Evolutionary conservation across 805 yeast genomes (phyloP).

Genomic region (Hyphopichia homilentoma): DNA sequence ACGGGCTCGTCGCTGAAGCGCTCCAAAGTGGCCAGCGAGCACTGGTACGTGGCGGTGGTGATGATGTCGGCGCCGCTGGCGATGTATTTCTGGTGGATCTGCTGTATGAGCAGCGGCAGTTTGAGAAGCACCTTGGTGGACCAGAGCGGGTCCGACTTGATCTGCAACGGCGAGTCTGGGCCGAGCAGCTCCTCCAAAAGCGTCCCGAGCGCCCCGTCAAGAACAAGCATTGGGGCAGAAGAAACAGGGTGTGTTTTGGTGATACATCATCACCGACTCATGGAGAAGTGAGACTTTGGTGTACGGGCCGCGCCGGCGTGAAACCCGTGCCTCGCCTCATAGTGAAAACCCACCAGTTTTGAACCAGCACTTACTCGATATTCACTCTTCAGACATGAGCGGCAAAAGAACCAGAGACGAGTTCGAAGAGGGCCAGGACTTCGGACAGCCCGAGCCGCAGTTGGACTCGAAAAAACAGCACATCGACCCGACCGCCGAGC

Average conservation of each 20-base stretch:
- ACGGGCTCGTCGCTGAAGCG: slow-evolving; percentile 14
- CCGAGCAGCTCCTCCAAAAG: slow-evolving; percentile 50
- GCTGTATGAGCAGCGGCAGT: slow-evolving; percentile 40
- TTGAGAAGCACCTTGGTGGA: slow-evolving; percentile 50
- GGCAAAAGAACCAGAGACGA: slow-evolving; percentile 29
- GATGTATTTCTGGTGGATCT: slow-evolving; percentile 50
- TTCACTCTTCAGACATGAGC: too few species aligned
- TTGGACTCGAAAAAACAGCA: slow-evolving; percentile 36
- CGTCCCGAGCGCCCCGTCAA: slow-evolving; percentile 68
- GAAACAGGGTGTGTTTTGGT: too few species aligned
- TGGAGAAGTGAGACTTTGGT: too few species aligned
- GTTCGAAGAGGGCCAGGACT: slow-evolving; percentile 10
- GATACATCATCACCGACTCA: too few species aligned
- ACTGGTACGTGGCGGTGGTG: slow-evolving; percentile 60
- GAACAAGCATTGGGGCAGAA: too few species aligned
- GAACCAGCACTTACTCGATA: too few species aligned
- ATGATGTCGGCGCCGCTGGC: slow-evolving; percentile 52
- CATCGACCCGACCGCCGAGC: slow-evolving; percentile 38
- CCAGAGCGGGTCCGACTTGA: slow-evolving; percentile 50
- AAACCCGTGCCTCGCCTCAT: too few species aligned
- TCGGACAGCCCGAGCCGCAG: slow-evolving; percentile 7
- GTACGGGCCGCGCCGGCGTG: too few species aligned
- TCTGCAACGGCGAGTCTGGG: slow-evolving; percentile 12
- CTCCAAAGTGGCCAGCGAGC: slow-evolving; percentile 41
- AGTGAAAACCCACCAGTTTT: too few species aligned